Percentiles rank a stretch among this genome's conserved stretches.
phyloP scores from a whole-genome alignment of 768 basidiomycete genomes.

The Lentinula lateritia region DNA sequence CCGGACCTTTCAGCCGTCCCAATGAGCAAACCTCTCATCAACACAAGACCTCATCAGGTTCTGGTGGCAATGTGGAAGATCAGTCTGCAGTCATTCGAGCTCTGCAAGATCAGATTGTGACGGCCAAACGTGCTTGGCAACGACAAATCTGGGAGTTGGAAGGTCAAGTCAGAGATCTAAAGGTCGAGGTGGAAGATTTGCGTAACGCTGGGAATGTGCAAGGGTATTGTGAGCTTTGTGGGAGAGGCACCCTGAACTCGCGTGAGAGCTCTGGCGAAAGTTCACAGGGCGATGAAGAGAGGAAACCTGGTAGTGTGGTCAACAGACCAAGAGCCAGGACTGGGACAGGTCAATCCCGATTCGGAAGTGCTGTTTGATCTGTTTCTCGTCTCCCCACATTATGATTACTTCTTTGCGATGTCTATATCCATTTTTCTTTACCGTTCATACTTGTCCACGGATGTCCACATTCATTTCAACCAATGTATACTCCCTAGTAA shows the following conservation, averaged over 20 bases:
- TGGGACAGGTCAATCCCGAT: constrained; percentile 53
- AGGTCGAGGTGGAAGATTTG: constrained; percentile 59
- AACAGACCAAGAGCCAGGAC: constrained; percentile 65
- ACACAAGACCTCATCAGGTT: constrained; percentile 16
- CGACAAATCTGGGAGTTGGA: constrained; percentile 73
- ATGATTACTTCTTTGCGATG: too few relatives aligned
- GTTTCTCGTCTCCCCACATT: background rate
- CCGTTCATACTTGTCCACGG: too few relatives aligned
- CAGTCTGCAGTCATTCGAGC: constrained; percentile 41
- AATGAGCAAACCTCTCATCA: constrained; percentile 12
- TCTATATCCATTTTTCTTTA: background rate
- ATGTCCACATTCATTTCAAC: background rate
- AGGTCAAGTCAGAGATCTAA: constrained; percentile 65
- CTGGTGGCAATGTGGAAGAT: constrained; percentile 26
- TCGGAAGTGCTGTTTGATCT: constrained; percentile 45
- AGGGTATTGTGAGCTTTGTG: constrained; percentile 55
- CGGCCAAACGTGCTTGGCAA: constrained; percentile 62
- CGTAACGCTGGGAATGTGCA: constrained; percentile 27
- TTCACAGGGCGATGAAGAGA: constrained; percentile 11
- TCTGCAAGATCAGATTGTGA: constrained; percentile 56
- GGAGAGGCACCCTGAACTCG: constrained; percentile 16
- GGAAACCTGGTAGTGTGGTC: constrained; percentile 35
- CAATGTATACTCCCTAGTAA: background rate
- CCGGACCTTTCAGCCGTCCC: constrained; percentile 22
- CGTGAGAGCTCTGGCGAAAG: background rate